Percentiles rank a stretch among this genome's conserved stretches.
phyloP scores from a whole-genome alignment of 148 eudicot species.

The Dianthus caryophyllus region DNA sequence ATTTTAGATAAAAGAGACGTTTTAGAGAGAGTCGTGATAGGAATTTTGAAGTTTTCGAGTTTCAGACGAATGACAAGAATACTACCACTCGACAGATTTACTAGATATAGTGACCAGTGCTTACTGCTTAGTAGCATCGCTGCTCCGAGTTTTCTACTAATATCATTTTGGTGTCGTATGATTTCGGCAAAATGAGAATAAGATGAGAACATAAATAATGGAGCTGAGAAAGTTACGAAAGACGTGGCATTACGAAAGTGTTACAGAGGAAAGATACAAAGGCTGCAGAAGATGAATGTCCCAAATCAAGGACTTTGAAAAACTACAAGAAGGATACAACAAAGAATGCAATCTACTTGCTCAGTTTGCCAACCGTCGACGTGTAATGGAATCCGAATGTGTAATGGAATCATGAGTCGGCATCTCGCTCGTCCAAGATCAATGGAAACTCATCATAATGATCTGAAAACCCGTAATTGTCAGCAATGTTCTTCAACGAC shows the following conservation, averaged over 20 bases:
- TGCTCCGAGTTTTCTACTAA: not conserved
- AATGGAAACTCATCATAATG: constrained; percentile 77
- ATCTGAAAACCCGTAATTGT: constrained; percentile 54
- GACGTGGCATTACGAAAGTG: constrained; percentile 11
- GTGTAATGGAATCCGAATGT: not conserved
- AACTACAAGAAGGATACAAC: constrained; percentile 12
- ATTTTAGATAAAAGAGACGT: no score
- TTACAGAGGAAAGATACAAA: constrained; percentile 14
- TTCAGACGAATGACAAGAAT: not conserved
- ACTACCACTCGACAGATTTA: no score
- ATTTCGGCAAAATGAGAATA: not conserved
- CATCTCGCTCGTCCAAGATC: constrained; percentile 48
- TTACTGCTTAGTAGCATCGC: no score
- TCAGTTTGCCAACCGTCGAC: constrained; percentile 1
- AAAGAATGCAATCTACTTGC: constrained; percentile 22
- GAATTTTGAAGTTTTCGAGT: no score
- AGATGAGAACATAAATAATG: not conserved
- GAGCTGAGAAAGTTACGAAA: not conserved
- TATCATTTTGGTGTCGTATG: not conserved
- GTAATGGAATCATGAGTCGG: constrained; percentile 16
- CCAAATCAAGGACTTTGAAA: constrained; percentile 6
- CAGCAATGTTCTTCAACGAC: constrained; percentile 52
- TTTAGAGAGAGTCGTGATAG: no score
- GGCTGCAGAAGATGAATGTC: constrained; percentile 9
- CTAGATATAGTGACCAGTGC: no score